These are phyloP conservation scores for Myriosclerotinia scirpicola DNA, from an alignment of 2,329 filamentous ascomycete genomes.

Conservation along the genomic window DNA sequence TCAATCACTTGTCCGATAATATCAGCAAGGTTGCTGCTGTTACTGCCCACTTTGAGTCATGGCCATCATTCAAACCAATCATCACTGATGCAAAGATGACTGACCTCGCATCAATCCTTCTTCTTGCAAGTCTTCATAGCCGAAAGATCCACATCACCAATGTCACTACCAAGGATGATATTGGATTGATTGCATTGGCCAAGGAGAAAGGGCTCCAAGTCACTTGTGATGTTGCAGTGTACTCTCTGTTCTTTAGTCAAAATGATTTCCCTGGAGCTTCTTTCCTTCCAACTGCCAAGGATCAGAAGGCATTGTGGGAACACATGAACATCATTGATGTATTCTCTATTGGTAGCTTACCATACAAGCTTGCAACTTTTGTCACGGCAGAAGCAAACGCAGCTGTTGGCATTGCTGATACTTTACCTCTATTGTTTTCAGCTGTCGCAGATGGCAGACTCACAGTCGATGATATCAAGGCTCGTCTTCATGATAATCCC, in stretches of 20 bases:
- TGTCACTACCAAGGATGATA: constrained; percentile 79
- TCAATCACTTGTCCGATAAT: constrained; percentile 75
- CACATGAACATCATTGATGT: constrained; percentile 72
- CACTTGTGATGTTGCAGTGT: constrained; percentile 80
- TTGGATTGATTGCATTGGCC: constrained; percentile 71
- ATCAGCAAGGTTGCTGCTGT: constrained; percentile 81
- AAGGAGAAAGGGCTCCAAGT: constrained; percentile 81
- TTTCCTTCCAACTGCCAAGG: constrained; percentile 63
- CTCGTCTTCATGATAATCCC: constrained; percentile 73
- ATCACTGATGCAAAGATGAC: constrained; percentile 79
- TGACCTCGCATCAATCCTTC: constrained; percentile 75
- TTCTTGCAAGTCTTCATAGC: constrained; percentile 75
- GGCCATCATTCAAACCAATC: constrained; percentile 77
- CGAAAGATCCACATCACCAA: constrained; percentile 78
- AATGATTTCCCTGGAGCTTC: constrained; percentile 67
- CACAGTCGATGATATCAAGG: constrained; percentile 71
- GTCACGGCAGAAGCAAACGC: constrained; percentile 55
- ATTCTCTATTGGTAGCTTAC: constrained; percentile 76
- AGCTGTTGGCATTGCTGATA: constrained; percentile 68
- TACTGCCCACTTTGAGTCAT: constrained; percentile 74
- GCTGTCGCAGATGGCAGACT: constrained; percentile 72
- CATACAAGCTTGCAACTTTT: constrained; percentile 68
- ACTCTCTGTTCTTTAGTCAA: constrained; percentile 72
- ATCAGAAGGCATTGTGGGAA: constrained; percentile 74
- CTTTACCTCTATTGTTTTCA: constrained; percentile 71